These are phyloP conservation scores for Pholiota adiposa DNA, from an alignment of 1,284 basidiomycete genomes.

Conservation along the genomic window DNA sequence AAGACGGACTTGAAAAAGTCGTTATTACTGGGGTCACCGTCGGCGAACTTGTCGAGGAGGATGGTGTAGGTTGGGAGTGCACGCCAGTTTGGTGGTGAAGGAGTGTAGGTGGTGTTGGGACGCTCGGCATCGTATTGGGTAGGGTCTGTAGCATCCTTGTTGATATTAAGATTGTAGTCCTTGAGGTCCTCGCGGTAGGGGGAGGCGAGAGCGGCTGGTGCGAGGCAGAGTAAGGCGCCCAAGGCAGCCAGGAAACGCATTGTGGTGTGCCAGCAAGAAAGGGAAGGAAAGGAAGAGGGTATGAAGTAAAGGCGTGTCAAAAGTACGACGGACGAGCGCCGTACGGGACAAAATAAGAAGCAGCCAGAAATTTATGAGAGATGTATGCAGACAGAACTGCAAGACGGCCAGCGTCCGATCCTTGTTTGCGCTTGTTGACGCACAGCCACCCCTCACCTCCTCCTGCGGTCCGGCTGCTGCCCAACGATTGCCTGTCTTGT, in stretches of 20 bases:
- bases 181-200: conserved; percentile 79
- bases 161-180: conserved; percentile 86
- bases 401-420: conserved; percentile 1
- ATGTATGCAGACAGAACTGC: not conserved
- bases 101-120: conserved; percentile 69
- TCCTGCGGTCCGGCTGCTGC: not conserved
- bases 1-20: conserved; percentile 82
- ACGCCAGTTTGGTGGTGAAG: conserved; percentile 88
- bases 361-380: not conserved
- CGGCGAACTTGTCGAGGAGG: conserved; percentile 90
- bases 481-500: not conserved
- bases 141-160: conserved; percentile 72
- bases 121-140: conserved; percentile 72
- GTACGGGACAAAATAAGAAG: conserved; percentile 15
- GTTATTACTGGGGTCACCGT: conserved; percentile 89
- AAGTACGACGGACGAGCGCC: conserved; percentile 7
- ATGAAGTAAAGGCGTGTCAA: conserved; percentile 5
- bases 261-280: conserved; percentile 22
- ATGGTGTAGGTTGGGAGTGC: conserved; percentile 83
- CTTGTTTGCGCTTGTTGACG: conserved; percentile 5
- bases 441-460: not conserved
- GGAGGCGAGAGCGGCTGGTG: conserved; percentile 46
- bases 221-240: conserved; percentile 29
- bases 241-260: conserved; percentile 43
- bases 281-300: conserved; percentile 23